phyloP scores from a whole-genome alignment of 768 basidiomycete genomes.

The Tulasnella sp. region DNA sequence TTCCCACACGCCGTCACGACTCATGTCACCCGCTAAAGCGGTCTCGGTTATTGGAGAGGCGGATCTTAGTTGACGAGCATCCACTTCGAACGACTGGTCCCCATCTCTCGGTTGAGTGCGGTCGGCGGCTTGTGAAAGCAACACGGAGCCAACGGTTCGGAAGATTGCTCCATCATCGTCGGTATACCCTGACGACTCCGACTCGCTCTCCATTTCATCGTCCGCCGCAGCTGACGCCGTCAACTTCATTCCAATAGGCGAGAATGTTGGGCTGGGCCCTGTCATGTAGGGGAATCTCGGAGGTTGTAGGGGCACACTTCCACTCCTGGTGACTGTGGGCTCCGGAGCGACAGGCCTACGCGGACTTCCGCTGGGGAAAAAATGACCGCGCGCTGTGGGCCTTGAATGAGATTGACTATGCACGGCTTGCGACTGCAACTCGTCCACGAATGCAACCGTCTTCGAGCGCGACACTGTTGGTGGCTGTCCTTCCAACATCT shows the following conservation, averaged over 20 bases:
- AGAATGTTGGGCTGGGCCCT: neutral
- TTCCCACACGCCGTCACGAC: constrained; percentile 4
- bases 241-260: constrained; percentile 11
- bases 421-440: neutral
- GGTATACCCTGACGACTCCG: neutral
- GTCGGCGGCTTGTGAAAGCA: neutral
- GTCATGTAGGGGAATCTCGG: neutral
- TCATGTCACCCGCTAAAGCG: constrained; percentile 6
- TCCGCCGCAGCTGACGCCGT: constrained; percentile 19
- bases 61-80: neutral
- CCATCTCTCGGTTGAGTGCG: neutral
- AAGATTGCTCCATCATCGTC: neutral
- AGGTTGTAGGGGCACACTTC: neutral
- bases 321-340: neutral
- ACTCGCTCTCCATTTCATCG: constrained; percentile 14
- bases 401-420: neutral
- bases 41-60: neutral
- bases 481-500: neutral
- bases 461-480: constrained; percentile 16
- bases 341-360: neutral
- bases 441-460: constrained; percentile 19
- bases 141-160: neutral
- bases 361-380: neutral
- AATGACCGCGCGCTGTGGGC: neutral
- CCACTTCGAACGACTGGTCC: neutral